Base-by-base conservation (phyloP, 768 basidiomycete species). In the Lactarius hatsudake region DNA sequence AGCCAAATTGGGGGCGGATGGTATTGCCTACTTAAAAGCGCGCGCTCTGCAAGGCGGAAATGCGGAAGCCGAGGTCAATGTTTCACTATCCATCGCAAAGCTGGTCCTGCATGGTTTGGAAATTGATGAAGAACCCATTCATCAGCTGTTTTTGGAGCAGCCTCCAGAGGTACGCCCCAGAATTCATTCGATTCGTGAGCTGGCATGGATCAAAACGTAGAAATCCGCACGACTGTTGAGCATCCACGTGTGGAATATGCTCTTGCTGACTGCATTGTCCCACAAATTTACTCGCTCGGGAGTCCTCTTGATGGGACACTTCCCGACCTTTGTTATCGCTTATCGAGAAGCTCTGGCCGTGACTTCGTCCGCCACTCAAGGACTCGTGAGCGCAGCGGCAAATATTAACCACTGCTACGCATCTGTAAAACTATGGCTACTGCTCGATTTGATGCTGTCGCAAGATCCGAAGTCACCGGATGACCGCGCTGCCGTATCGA, bases 381-480 rank as follows among this genome's bases (percentile, higher is more conserved):
- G 85, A 36, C 73, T 78, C 5, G 82, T 82, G 6, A 82, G 83
- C 40, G 78, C 81, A 0, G 87, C 70, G 28, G 68, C 70, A 15
- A 66, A 88, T 67, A 80, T 91, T 56, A 90, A 89, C 72, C 83
- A 87, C 71, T 87, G 86, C 2, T 89, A 87, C 71, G 81, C 86
- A 34, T 80, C 87, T 0, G 82, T 90, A 72, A 90, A 89, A 72
- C 75, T 90, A 1, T 92, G 90, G 90, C 73, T 92, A 10, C 75
- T 90, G 66, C 75, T 90, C 15, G 84, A 83, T 1, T 78, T 80
- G 61, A 82, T 76, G 68, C 38, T 69, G 3, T 69, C 74, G 0
- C 64, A 30, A 59, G 23, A 32, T 26, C 48, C 23, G 5, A 59
- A 58, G 3, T 59, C 60, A 40, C 63, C 64, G 32, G 71, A 70